phyloP scores from a whole-genome alignment of 768 basidiomycete genomes.

The Punctularia strigosozonata region DNA sequence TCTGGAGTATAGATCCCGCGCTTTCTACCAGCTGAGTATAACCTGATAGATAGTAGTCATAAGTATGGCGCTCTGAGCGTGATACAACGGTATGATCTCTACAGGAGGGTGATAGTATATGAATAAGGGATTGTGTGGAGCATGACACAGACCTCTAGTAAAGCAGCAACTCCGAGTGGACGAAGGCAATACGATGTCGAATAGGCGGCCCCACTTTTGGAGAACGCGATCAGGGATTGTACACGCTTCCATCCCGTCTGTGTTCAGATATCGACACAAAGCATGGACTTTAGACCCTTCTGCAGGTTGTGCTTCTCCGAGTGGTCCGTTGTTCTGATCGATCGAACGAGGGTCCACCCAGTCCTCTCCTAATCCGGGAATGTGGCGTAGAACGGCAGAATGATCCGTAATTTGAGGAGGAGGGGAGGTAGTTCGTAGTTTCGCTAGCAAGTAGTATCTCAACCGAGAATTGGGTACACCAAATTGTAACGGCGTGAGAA shows the following conservation, averaged over 20 bases:
- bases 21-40: slow-evolving; percentile 72
- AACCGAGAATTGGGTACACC: slow-evolving; percentile 75
- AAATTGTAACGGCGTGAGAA: slow-evolving; percentile 68
- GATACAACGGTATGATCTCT: background rate
- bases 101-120: background rate
- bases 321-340: too few species aligned
- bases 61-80: too few species aligned
- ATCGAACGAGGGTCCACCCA: slow-evolving; percentile 30
- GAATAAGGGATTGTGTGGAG: too few species aligned
- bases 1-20: slow-evolving; percentile 66
- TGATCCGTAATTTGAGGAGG: slow-evolving; percentile 19
- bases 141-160: slow-evolving; percentile 56
- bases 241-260: slow-evolving; percentile 23
- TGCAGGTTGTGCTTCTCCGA: too few species aligned
- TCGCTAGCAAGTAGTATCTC: slow-evolving; percentile 72
- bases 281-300: too few species aligned
- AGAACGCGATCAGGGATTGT: slow-evolving; percentile 51
- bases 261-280: slow-evolving; percentile 20
- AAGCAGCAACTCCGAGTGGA: slow-evolving; percentile 63
- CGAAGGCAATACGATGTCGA: slow-evolving; percentile 67
- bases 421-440: slow-evolving; percentile 32
- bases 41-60: slow-evolving; percentile 30
- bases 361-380: slow-evolving; percentile 34
- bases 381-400: slow-evolving; percentile 26
- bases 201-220: slow-evolving; percentile 64